Evolutionary conservation across 73 alveolate species (phyloP).

Genomic region (Tetrahymena elliotti): DNA sequence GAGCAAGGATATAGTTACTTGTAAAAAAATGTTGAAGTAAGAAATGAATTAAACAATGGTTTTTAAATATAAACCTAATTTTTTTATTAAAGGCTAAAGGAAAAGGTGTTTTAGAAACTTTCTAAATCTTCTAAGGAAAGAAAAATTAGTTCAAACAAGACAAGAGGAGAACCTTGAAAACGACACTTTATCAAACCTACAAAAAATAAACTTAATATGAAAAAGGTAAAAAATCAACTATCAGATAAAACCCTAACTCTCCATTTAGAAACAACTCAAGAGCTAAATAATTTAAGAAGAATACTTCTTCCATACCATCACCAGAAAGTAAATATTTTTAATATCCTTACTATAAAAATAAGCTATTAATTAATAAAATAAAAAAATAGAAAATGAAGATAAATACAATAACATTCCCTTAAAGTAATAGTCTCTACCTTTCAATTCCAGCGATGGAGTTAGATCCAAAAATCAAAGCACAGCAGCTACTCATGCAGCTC

Average conservation of each 20-base stretch:
- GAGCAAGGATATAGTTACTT: neutral
- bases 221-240: neutral
- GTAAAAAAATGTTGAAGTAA: neutral
- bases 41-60: neutral
- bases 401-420: neutral
- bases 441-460: neutral
- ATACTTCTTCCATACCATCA: neutral
- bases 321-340: neutral
- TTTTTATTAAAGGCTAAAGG: slow-evolving; percentile 21
- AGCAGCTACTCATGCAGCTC: neutral
- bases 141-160: neutral
- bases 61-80: neutral
- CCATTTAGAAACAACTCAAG: neutral
- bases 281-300: neutral
- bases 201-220: neutral
- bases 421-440: neutral
- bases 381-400: neutral
- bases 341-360: neutral
- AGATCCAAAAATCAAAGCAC: neutral
- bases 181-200: neutral
- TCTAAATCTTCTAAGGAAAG: neutral
- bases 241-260: neutral
- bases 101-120: slow-evolving; percentile 11
- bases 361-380: neutral
- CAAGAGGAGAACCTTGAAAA: neutral